Base-by-base conservation (phyloP, 106 monocot species). In the Dendrobium nobile region DNA sequence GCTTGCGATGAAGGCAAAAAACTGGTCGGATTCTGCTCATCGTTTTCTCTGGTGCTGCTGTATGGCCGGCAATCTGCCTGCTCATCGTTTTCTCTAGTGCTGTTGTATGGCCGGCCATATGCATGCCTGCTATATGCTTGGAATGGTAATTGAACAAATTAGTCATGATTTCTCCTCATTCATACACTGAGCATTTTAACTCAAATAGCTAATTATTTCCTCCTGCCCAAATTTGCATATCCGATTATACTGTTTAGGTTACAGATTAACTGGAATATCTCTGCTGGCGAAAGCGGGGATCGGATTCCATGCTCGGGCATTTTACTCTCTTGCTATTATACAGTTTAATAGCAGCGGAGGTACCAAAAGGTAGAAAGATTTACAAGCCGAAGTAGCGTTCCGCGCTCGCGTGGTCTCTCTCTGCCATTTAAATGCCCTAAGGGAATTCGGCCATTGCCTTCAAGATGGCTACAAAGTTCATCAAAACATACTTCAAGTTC, bases 391-490 rank as follows among this genome's bases (percentile, higher is more conserved):
- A 26, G 91, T 89, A 22, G 84, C 88, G 61, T 86, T 91, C 68
- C 90, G 92, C 75, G 90, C 86, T 26, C 79, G 88, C 45, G 86
- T 92, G 11, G 90, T 90, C 1, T 78, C 54, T n/a, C 80, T 95
- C 17, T 90, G 92, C 73, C 88, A 92, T 83, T 61, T 92, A n/a
- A 88, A 92, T 77, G 95, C 92, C 26, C 77, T 95, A 56, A 89
- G 95, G 4, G 95, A 92, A 88, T 84, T 95, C 77, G 95, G 95
- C 40, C 92, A 94, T 88, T 95, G 92, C 77, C 92, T 95, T 27
- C 90, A 90, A 83, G 95, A 95, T 81, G 95, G 91, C 22, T 92
- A 91, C 74, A 92, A 88, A n/a, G 83, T 85, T 4, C 93, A 80
- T 5, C 88, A 80, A 77, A 82, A 81, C 88, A 75, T 85, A 9